Evolutionary conservation across 208 protist genomes (phyloP).

Genomic region (Acanthamoeba sp.): DNA sequence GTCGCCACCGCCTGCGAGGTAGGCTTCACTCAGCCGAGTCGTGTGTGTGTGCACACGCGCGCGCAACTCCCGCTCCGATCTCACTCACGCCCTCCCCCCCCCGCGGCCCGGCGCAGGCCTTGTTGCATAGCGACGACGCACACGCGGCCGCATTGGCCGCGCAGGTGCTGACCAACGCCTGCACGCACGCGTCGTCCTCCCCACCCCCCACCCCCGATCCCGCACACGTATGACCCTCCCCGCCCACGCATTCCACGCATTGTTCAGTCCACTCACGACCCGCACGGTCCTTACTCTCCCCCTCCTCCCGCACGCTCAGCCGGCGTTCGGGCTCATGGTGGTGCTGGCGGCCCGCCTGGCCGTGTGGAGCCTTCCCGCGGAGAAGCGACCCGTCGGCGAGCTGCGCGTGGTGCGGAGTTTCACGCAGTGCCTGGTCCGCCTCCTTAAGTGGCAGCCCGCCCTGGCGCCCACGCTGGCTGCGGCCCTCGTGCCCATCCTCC

Average conservation of each 20-base stretch:
- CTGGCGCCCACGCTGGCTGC: not conserved
- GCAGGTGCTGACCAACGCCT: not conserved
- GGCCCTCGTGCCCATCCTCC: not conserved
- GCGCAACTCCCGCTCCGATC: not conserved
- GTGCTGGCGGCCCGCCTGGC: not conserved
- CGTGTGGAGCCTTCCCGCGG: not conserved
- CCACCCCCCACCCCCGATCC: not conserved
- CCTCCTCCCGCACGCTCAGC: not conserved
- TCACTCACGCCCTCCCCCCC: too few species aligned
- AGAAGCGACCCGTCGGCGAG: not conserved
- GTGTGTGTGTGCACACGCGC: not conserved
- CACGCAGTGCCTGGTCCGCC: not conserved
- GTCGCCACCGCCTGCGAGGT: slow-evolving; percentile 7
- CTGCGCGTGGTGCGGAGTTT: slow-evolving; percentile 2
- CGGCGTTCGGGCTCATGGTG: slow-evolving; percentile 5
- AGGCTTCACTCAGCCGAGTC: too few species aligned
- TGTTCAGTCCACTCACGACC: not conserved
- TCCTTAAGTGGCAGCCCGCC: slow-evolving; percentile 8
- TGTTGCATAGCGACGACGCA: slow-evolving; percentile 9
- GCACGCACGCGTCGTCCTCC: not conserved
- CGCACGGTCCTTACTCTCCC: not conserved
- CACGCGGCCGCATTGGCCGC: not conserved
- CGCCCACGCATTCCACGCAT: too few species aligned
- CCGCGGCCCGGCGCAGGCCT: too few species aligned
- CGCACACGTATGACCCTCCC: not conserved